These are phyloP conservation scores for Melampsora americana DNA, from an alignment of 1,284 basidiomycete species.

Conservation along the genomic window DNA sequence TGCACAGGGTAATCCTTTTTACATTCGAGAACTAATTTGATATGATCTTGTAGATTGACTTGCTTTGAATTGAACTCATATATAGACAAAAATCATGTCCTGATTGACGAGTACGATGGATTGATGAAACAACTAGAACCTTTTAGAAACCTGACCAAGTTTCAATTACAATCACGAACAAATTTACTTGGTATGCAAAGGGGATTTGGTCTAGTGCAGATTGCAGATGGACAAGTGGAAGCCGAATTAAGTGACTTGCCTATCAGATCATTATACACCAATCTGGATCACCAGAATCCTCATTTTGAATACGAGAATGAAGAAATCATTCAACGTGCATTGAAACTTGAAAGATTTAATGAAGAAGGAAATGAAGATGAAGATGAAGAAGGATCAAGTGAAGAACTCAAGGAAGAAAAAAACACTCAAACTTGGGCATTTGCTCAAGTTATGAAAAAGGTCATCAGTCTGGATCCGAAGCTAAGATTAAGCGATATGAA, in stretches of 20 bases:
- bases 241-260: background rate
- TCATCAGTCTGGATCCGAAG: conserved; percentile 7
- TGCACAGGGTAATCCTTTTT: conserved; percentile 19
- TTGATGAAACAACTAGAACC: conserved; percentile 31
- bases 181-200: background rate
- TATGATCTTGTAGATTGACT: background rate
- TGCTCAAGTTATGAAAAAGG: conserved; percentile 27
- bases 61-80: background rate
- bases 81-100: conserved; percentile 11
- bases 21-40: background rate
- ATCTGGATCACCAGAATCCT: conserved; percentile 30
- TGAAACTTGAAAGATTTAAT: conserved; percentile 1
- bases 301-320: conserved; percentile 22
- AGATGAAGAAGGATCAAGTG: too few species aligned
- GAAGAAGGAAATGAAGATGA: too few species aligned
- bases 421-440: conserved; percentile 35
- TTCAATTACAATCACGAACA: conserved; percentile 21
- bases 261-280: conserved; percentile 22
- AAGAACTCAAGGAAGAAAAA: conserved; percentile 9
- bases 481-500: conserved; percentile 27
- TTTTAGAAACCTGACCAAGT: conserved; percentile 4
- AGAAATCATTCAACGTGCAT: conserved; percentile 7
- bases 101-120: conserved; percentile 28
- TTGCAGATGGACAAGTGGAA: conserved; percentile 12
- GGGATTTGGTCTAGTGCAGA: conserved; percentile 19